phyloP scores from a whole-genome alignment of 1,284 basidiomycete species.

The Cryptococcus amylolentus region DNA sequence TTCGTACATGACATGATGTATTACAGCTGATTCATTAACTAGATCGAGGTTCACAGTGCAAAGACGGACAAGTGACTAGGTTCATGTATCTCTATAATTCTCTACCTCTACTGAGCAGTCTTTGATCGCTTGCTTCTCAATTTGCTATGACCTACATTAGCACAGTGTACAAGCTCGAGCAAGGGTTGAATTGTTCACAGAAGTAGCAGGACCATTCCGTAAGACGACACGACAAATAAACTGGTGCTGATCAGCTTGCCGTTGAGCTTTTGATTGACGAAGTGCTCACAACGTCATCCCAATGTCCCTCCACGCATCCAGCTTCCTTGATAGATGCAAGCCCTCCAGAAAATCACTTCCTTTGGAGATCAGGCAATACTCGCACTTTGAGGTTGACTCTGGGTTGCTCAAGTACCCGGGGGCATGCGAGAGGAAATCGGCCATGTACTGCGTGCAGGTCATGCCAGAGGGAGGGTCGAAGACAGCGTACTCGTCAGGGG shows the following conservation, averaged over 20 bases:
- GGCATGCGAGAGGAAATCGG: conserved; percentile 15
- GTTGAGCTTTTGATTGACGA: background rate
- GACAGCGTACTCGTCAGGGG: too few species aligned
- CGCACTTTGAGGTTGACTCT: conserved; percentile 30
- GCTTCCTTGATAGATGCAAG: conserved; percentile 28
- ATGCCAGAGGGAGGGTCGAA: too few species aligned
- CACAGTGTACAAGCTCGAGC: background rate
- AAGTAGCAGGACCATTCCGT: conserved; percentile 31
- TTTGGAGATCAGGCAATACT: conserved; percentile 35
- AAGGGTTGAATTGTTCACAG: conserved; percentile 8
- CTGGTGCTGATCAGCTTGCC: conserved; percentile 1
- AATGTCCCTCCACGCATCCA: conserved; percentile 37
- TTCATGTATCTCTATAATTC: background rate
- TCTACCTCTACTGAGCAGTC: conserved; percentile 16
- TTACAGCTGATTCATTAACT: too few species aligned
- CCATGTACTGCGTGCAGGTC: too few species aligned
- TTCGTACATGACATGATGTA: too few species aligned
- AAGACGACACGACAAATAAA: conserved; percentile 29
- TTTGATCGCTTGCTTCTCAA: conserved; percentile 32
- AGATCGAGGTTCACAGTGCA: too few species aligned
- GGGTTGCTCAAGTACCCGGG: conserved; percentile 36
- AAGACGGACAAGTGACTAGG: too few species aligned
- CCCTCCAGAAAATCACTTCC: conserved; percentile 36
- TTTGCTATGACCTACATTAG: conserved; percentile 13
- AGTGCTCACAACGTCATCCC: conserved; percentile 28